phyloP scores from a whole-genome alignment of 345 rosid genomes.

The Lenwebbia sp. region DNA sequence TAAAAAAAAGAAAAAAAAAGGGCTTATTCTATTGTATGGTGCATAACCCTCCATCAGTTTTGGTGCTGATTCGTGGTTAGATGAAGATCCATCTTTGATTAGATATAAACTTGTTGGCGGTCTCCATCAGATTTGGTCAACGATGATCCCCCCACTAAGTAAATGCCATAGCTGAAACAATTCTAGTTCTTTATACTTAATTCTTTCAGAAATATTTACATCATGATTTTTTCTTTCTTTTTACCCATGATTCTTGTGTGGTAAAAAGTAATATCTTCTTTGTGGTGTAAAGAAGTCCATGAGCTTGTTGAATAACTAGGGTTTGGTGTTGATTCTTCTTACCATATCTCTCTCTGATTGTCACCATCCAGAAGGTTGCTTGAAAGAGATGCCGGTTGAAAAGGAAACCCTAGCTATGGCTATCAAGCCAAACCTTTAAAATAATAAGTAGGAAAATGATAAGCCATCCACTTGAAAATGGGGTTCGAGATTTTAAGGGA shows the following conservation, averaged over 20 bases:
- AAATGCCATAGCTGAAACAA: neutral
- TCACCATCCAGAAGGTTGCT: constrained; percentile 32
- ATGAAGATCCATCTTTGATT: neutral
- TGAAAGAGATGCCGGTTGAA: constrained; percentile 37
- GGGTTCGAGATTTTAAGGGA: neutral
- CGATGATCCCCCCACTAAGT: neutral
- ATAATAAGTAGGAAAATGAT: neutral
- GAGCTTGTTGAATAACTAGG: constrained; percentile 6
- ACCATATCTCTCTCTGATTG: constrained; percentile 18
- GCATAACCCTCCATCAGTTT: neutral
- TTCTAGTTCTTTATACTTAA: neutral
- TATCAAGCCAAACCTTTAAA: neutral
- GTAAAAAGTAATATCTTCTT: neutral
- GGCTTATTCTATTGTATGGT: neutral
- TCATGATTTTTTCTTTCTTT: neutral
- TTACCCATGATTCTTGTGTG: neutral
- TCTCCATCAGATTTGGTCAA: neutral
- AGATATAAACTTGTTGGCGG: neutral
- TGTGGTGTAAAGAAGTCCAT: neutral
- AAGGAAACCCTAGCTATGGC: constrained; percentile 27
- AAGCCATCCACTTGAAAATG: neutral
- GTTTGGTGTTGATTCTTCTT: constrained; percentile 18
- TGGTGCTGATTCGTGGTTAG: neutral
- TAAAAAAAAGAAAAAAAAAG: neutral
- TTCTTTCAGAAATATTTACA: neutral